Evolutionary conservation across 352 stramenopile species (phyloP), one percentile per base, ranked within the genome.

Genomic region (Pythium plurisporium): DNA sequence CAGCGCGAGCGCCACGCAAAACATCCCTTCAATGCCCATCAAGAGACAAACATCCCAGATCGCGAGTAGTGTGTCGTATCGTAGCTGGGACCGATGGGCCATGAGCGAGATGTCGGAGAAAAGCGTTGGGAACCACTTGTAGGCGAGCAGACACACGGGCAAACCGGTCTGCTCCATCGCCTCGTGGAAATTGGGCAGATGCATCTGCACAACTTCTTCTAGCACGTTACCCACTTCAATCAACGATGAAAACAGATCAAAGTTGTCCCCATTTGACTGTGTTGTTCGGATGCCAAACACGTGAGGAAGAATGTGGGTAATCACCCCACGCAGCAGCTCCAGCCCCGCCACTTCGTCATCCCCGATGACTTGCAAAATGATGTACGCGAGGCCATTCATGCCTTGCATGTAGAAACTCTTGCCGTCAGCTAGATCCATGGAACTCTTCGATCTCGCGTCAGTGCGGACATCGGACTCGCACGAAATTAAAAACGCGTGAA

Each of bases 41-140:
- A 94, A 62, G 20, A 94, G 47, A 54, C 84, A 94, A 19, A 90
- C 75, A 38, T 94, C 84, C 84, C 84, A 94, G 55, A 79, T 83
- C 33, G 70, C 74, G 30, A 94, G 59, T 27, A 94, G 62, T 49
- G 84, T 94, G 29, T 89, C 79, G 55, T 77, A 91, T 4, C 72
- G 79, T 4, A 94, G 57, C 49, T 91, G 84, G 0, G 82, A 79
- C 30, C 86, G 75, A 15, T 81, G 77, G n/a, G 82, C 79, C 31
- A 76, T 89, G 20, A 94, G 61, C 44, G 77, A 89, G 40, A 94
- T 73, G 47, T 94, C 84, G 19, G 84, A 94, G 48, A 94, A 94
- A 17, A 94, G 74, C 25, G 84, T 94, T 2, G 83, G 84, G 51
- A 94, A 94, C 84, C 84, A 94, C 59, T 94, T 94, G 76, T 94